Base-by-base conservation (phyloP, 208 protist genomes). In the Blastocrithidia nonstop region DNA sequence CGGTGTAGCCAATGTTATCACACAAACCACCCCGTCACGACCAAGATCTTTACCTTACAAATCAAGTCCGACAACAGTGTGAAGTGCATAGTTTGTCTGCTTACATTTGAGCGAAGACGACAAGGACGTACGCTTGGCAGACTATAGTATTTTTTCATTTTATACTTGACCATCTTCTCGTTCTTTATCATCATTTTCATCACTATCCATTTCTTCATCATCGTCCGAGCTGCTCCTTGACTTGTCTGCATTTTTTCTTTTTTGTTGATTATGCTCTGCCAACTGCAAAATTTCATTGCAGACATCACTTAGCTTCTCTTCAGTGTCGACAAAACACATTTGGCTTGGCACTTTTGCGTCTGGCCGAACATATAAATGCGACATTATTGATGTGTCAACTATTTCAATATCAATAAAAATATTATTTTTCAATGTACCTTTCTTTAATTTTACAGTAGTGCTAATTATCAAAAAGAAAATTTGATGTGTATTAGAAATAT, bases 1-100 rank as follows among this genome's bases (percentile, higher is more conserved):
- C 15, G 45, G 42, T n/a, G 71, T 80, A 36, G 71, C 66, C 7
- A 80, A 42, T 3, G 71, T 80, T 32, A 80, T 75, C 46, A 80
- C 69, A 43, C 62, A 80, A 27, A 80, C 50, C 0, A 50, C 61
- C 24, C 66, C 71, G 29, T 51, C 20, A 9, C 62, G 44, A 11
- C 71, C 66, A 8, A 80, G 58, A 16, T 66, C 58, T 16, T 52
- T 45, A 17, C 66, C 71, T 38, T 80, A 66, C 16, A 80, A 55
- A 50, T 75, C 71, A 3, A 80, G 58, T 0, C 62, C 71, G 22
- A 80, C 24, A 0, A 54, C 55, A 21, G 58, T n/a, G 29, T 19
- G 20, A 24, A 26, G 41, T 46, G n/a, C 51, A 36, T 24, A 9
- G 0, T 46, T 32, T 41, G 31, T 31, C 0, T 37, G 45, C 17